Base-by-base conservation (phyloP, 371 early-diverging fungal species). In the Mucor circinelloides region DNA sequence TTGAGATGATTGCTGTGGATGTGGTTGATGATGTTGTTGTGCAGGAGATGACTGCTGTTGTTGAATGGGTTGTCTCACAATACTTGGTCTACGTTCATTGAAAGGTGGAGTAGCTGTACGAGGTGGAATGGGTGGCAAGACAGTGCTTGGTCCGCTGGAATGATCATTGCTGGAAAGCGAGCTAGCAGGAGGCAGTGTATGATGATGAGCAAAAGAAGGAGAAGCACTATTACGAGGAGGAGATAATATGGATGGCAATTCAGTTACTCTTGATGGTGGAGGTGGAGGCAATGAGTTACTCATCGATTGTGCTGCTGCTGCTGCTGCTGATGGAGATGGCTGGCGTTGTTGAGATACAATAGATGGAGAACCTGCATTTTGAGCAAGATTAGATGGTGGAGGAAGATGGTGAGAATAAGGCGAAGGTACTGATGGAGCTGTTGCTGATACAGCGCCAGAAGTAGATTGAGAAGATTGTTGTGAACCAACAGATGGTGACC, bases 381-480 rank as follows among this genome's bases (percentile, higher is more conserved):
- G 32, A 44, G 69, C 19, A 28, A 66, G 58, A 52, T 62, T 63
- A 28, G 68, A 58, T 52, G 72, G 72, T 58, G 64, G 48, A 21
- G 48, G 68, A 48, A 72, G 72, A 65, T 72, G 72, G 62, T 72
- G 72, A 38, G 68, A 56, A 44, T 68, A 72, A 25, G 72, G 72
- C 21, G 72, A 68, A 27, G 68, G 52, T 32, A 52, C 40, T 36
- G 65, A 27, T 3, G 38, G 28, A 34, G 32, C 19, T 34, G 34
- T 34, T 9, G 34, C 34, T 34, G 34, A 1, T 34, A 23, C 48
- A 48, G 48, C 7, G 9, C 19, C 19, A 59, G 52, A 23, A 15
- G 46, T 40, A 12, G 58, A 30, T 58, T 68, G 63, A 30, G 54
- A 13, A 25, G 54, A 34, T 32, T 50, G 52, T 34, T 52, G 62